Base-by-base conservation (phyloP, 2,329 filamentous ascomycete genomes). In the Ilyonectria destructans region DNA sequence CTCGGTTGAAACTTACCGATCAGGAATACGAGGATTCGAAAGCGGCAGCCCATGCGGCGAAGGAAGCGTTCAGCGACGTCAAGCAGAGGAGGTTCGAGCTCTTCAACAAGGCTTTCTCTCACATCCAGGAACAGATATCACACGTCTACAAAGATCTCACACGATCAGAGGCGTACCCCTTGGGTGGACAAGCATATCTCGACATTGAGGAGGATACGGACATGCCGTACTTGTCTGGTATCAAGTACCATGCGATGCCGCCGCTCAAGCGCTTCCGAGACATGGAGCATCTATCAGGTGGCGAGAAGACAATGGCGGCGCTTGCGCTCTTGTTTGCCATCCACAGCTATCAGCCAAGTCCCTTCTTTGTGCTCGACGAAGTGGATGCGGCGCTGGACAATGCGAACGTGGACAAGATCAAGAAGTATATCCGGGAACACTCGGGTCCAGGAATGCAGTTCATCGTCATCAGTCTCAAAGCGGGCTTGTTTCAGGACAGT, bases 221-320 rank as follows among this genome's bases (percentile, higher is more conserved):
- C 71, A 96, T 97, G 77, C 96, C 96, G 1, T 99, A 98, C 80
- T 89, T 98, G 4, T 94, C 93, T 46, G 96, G 96, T 35, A 95
- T 99, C 82, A 98, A 97, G 79, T 99, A 99, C 82, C 95, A 98
- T 80, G 97, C 96, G 70, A 99, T 98, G 95, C 96, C 96, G 21
- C 96, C 96, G 1, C 90, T 98, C 70, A 99, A 99, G 85, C 94
- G 96, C 52, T 99, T 99, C 89, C 90, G 96, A 75, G 97, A 99
- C 81, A 99, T 99, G 96, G 96, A 99, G 81, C 96, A 98, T 80
- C 86, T 99, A 10, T 97, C 94, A 1, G 96, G 96, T 76, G 96
- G 96, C 63, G 96, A 99, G 83, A 99, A 99, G 87, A 99, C 96
- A 0, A 99, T 99, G 92, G 96, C 96, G 2, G 96, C 96, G 15